phyloP scores from a whole-genome alignment of 2,329 filamentous ascomycete genomes.

The Colletotrichum zoysiae region DNA sequence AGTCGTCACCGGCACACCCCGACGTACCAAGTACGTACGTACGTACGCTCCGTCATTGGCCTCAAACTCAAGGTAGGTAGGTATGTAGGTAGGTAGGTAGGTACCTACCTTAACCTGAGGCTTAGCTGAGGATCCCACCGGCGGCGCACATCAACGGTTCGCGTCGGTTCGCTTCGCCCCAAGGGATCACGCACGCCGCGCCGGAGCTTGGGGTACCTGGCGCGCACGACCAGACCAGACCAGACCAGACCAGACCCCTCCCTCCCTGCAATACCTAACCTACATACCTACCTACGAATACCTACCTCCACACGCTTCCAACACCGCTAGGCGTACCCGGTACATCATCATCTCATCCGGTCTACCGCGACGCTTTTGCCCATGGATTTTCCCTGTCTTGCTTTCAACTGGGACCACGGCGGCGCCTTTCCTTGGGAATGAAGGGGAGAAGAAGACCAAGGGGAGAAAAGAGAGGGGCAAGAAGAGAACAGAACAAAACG shows the following conservation, averaged over 20 bases:
- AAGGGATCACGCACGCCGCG: constrained; percentile 16
- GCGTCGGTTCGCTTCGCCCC: constrained; percentile 37
- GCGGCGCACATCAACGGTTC: constrained; percentile 37
- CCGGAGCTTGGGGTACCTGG: constrained; percentile 23
- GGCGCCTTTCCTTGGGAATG: constrained; percentile 24
- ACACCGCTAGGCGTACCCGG: constrained; percentile 17
- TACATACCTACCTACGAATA: no score
- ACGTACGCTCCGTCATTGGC: not conserved
- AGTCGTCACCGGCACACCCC: constrained; percentile 18
- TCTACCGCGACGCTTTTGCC: constrained; percentile 22
- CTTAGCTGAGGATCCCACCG: constrained; percentile 27
- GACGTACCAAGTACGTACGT: not conserved
- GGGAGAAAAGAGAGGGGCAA: not conserved
- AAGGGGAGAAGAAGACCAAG: not conserved
- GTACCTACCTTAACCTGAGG: constrained; percentile 16
- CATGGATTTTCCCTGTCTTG: constrained; percentile 26
- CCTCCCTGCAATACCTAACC: not conserved
- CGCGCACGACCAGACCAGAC: not conserved
- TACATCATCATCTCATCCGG: constrained; percentile 23
- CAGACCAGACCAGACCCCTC: no score
- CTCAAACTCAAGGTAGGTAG: constrained; percentile 4
- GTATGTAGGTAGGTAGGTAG: no score
- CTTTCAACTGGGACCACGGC: constrained; percentile 34
- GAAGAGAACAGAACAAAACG: constrained; percentile 1
- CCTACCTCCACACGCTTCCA: not conserved